Conservation (phyloP, 768 basidiomycete genomes). For the Fomitopsis serialis region DNA sequence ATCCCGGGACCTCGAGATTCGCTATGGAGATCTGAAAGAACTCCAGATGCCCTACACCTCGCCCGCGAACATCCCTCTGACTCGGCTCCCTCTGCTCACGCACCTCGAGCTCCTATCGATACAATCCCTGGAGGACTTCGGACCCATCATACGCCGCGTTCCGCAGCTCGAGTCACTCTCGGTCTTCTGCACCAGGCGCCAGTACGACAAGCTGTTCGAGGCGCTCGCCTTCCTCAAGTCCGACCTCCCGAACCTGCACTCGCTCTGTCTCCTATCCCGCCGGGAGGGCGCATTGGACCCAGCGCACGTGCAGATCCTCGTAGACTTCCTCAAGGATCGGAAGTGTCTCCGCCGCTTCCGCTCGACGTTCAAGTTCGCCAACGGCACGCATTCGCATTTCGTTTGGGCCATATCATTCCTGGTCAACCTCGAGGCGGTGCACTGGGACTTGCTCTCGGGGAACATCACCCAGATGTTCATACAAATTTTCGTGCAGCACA, state of each 20-base stretch:
- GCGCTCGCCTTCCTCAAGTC: neutral
- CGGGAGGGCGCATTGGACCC: neutral
- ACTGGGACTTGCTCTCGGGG: neutral
- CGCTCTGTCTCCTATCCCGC: neutral
- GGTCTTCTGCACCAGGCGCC: neutral
- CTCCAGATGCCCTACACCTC: neutral
- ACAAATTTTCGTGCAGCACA: neutral
- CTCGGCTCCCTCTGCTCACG: neutral
- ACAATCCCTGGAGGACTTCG: neutral
- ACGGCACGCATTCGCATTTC: neutral
- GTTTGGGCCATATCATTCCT: neutral
- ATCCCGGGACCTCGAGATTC: neutral
- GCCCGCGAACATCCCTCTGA: neutral
- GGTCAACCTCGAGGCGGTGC: neutral
- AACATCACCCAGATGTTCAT: neutral
- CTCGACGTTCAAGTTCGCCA: neutral
- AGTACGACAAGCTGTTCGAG: neutral
- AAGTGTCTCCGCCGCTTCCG: neutral
- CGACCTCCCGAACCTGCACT: neutral
- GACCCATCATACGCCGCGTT: neutral
- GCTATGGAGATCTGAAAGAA: neutral
- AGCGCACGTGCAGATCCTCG: neutral
- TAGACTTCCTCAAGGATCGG: neutral
- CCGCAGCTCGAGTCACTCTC: neutral
- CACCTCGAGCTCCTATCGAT: neutral